Evolutionary conservation across 441 rosid species (phyloP), one percentile per base, ranked within the genome.

Genomic region (Bruguiera hainesii): DNA sequence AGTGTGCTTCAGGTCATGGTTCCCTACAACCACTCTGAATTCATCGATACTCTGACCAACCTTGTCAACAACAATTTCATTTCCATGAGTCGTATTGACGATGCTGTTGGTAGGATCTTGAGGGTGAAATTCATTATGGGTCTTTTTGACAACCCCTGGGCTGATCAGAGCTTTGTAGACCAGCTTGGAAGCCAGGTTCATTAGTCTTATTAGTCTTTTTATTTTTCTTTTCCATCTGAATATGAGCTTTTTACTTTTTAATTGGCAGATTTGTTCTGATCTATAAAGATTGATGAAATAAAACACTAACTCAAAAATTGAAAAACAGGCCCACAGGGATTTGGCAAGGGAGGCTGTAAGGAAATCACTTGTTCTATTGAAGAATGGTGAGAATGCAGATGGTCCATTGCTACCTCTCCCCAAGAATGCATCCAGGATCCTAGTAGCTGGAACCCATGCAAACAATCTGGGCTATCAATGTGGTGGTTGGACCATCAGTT

Each of bases 401-500:
- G 18, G 35, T 20, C 87, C 87, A 42, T 8, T 84, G 66, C 75
- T 87, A 13, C 88, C 87, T 10, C 81, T 87, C 19, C 79, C 85
- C 10, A 84, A 83, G 68, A 81, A 79, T 46, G 68, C 81, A 23
- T 15, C 76, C 1, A 86, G 73, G 67, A 82, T 86, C 60, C 76
- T 88, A 0, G 84, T 86, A 8, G 87, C 84, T 2, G 91, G 89
- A 20, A 79, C 66, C 53, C 89, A 84, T 63, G 89, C 91, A 0
- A 68, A 84, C 73, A 84, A 88, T 68, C 60, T 88, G 62, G 91
- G 91, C 0, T 78, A 80, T 59, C 89, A 86, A 31, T 88, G 94
- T 42, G 94, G 94, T 33, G 88, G 91, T 2, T 88, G 91, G 89
- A 88, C 89, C 18, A 78, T 83, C 31, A 50, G 76, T 19, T 80